A percentile compares a stretch with the other conserved stretches of the same genome.
These are phyloP conservation scores for Fusarium lateritium DNA, from an alignment of 2,329 filamentous ascomycete genomes.

Conservation along the genomic window DNA sequence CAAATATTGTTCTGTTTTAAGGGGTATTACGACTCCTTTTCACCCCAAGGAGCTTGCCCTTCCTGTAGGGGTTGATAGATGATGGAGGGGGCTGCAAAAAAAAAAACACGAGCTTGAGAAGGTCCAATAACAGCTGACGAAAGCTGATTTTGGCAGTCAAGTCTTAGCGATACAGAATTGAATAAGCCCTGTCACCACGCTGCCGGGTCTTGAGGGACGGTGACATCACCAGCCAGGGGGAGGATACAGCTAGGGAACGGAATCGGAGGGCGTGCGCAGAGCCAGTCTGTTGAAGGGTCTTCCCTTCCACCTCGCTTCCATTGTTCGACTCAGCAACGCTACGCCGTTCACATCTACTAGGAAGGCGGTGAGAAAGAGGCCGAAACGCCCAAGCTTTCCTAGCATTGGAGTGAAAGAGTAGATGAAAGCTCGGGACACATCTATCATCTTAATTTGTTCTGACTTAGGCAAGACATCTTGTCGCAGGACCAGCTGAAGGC, in stretches of 20 bases:
- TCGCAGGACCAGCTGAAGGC: slow-evolving; percentile 18
- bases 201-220: slow-evolving; percentile 43
- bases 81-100: background rate
- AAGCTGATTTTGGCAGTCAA: slow-evolving; percentile 11
- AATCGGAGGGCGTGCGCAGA: slow-evolving; percentile 29
- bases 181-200: slow-evolving; percentile 43
- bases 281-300: slow-evolving; percentile 35
- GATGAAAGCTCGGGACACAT: slow-evolving; percentile 19
- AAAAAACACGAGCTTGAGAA: slow-evolving; percentile 10
- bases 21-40: slow-evolving; percentile 10
- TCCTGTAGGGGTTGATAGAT: slow-evolving; percentile 2
- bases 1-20: slow-evolving; percentile 27
- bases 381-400: slow-evolving; percentile 33
- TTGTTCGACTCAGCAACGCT: slow-evolving; percentile 36
- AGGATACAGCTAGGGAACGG: slow-evolving; percentile 26
- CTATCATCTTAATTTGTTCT: slow-evolving; percentile 14
- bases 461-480: slow-evolving; percentile 8
- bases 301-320: slow-evolving; percentile 29
- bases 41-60: background rate
- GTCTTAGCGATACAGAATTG: slow-evolving; percentile 13
- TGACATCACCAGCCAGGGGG: slow-evolving; percentile 48
- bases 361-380: slow-evolving; percentile 38
- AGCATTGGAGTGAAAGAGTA: slow-evolving; percentile 9
- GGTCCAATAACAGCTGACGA: slow-evolving; percentile 4
- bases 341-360: slow-evolving; percentile 26